Percentiles rank a stretch among this genome's conserved stretches.
These are phyloP conservation scores for Fusarium chlamydosporum DNA, from an alignment of 2,329 filamentous ascomycete genomes.

Conservation along the genomic window DNA sequence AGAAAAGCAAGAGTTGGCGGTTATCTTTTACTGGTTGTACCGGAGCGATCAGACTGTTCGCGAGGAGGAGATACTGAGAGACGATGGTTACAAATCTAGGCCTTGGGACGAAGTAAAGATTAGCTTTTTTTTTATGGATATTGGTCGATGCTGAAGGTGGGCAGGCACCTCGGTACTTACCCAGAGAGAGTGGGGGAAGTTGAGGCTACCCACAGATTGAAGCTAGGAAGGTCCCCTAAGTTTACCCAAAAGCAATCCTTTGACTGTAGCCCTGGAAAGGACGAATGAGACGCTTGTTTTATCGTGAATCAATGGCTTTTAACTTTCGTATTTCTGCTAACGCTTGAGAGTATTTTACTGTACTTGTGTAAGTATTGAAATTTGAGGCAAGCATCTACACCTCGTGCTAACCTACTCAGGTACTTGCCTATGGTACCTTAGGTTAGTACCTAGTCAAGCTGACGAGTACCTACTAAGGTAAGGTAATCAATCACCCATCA, in stretches of 20 bases:
- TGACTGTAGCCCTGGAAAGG: neutral
- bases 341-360: neutral
- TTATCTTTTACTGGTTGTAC: neutral
- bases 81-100: constrained; percentile 23
- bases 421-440: neutral
- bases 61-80: constrained; percentile 3
- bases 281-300: neutral
- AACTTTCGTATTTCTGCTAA: neutral
- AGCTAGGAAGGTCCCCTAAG: neutral
- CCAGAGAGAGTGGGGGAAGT: constrained; percentile 8
- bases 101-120: constrained; percentile 20
- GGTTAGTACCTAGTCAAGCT: no score
- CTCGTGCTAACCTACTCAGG: neutral
- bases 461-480: no score
- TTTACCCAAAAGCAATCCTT: neutral
- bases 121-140: constrained; percentile 35
- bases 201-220: neutral
- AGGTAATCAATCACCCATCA: no score
- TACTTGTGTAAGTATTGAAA: neutral
- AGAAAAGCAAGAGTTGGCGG: neutral
- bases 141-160: constrained; percentile 6
- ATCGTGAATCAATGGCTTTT: neutral
- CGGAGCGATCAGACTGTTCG: neutral
- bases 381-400: no score
- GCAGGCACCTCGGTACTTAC: neutral